Conservation (phyloP, 176 grass and related monocot genomes). For the Ananas comosus region DNA sequence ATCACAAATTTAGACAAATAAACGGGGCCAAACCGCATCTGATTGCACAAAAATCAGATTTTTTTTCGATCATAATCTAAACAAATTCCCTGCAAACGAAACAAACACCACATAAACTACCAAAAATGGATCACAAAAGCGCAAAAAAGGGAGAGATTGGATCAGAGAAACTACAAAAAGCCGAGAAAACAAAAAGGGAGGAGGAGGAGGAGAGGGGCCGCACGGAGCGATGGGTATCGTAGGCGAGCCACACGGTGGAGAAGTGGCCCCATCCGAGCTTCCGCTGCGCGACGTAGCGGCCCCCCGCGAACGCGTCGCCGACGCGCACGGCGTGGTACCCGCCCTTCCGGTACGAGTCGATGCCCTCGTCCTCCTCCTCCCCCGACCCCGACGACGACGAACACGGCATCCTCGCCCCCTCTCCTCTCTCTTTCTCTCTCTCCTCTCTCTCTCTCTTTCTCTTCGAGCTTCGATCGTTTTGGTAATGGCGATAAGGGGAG, state of each 20-base stretch:
- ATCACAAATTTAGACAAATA: slow-evolving; percentile 6
- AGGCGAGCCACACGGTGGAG: slow-evolving; percentile 97
- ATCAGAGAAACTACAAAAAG: neutral
- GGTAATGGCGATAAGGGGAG: slow-evolving; percentile 9
- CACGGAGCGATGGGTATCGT: slow-evolving; percentile 69
- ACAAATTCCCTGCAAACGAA: neutral
- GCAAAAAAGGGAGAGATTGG: neutral
- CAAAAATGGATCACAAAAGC: neutral
- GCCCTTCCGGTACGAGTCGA: slow-evolving; percentile 77
- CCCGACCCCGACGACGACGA: slow-evolving; percentile 43
- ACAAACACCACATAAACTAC: neutral
- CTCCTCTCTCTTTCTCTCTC: neutral
- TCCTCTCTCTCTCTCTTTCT: neutral
- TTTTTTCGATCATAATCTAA: neutral
- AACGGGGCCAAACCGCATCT: neutral
- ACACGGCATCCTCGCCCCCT: slow-evolving; percentile 13
- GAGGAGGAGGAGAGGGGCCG: neutral
- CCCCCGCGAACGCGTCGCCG: slow-evolving; percentile 71
- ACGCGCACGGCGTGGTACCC: slow-evolving; percentile 77
- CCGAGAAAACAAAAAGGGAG: neutral
- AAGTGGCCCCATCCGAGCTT: slow-evolving; percentile 97
- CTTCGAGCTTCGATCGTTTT: neutral
- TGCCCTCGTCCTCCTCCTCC: slow-evolving; percentile 73
- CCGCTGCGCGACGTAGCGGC: slow-evolving; percentile 73
- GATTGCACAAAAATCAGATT: slow-evolving; percentile 13